Percentiles rank a stretch among this genome's conserved stretches.
Conservation (phyloP, 2,329 filamentous ascomycete genomes). For the Trichoderma citrinoviride region DNA sequence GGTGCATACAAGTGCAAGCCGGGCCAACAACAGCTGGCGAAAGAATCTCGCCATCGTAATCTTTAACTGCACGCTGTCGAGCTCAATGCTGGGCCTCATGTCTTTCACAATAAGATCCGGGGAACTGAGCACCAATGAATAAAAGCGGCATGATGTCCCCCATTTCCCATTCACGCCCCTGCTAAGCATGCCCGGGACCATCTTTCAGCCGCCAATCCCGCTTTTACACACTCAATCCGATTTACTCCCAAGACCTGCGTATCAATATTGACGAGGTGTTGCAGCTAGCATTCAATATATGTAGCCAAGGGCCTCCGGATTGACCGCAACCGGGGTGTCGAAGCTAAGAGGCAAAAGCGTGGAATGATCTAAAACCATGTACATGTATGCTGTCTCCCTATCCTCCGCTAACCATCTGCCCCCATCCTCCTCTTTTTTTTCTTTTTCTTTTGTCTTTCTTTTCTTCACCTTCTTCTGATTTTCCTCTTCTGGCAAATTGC, state of each 20-base stretch:
- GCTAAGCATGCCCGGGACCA: not conserved
- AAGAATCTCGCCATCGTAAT: too few species aligned
- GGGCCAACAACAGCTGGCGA: too few species aligned
- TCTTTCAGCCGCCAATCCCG: not conserved
- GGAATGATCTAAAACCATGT: not conserved
- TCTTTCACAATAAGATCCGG: too few species aligned
- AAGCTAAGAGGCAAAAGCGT: not conserved
- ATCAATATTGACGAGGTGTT: not conserved
- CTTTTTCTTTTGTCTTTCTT: too few species aligned
- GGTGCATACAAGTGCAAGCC: too few species aligned
- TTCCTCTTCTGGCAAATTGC: too few species aligned
- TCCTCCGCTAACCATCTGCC: not conserved
- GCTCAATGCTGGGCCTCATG: too few species aligned
- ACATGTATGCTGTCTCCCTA: not conserved
- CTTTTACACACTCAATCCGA: not conserved
- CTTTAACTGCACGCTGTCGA: too few species aligned
- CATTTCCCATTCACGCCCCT: not conserved
- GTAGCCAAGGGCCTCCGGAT: too few species aligned
- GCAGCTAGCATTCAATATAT: not conserved
- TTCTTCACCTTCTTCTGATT: too few species aligned
- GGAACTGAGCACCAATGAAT: too few species aligned
- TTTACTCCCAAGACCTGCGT: not conserved
- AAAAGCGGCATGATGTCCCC: not conserved
- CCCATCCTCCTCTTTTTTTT: not conserved
- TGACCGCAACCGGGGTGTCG: not conserved